Evolutionary conservation across 139 green algal genomes (phyloP), one percentile per base, ranked within the genome.

Genomic region (Pseudopediastrum boryanum): DNA sequence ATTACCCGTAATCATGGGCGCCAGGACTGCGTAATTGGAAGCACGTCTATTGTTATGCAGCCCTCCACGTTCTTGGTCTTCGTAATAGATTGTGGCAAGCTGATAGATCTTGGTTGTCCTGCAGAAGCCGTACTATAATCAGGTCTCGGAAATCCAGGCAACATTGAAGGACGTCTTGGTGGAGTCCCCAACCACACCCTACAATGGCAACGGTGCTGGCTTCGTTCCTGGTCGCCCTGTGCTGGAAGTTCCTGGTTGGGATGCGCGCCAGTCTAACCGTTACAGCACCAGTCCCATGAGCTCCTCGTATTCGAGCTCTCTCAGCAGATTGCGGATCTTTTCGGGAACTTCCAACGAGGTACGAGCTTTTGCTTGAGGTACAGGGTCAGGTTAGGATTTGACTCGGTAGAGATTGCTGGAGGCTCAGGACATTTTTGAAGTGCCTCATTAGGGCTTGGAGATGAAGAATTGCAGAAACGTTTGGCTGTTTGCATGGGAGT

Each of bases 281-380:
- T 12, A 39, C 35, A 56, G 54, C 41, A 56, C 61, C 21, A 50
- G 33, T 27, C 68, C 36, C 31, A 51, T 31, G 2, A 42, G 39
- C 8, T 38, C 48, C 38, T 19, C 50, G 19, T 19, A 59, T 19
- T 59, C 50, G 50, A 72, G 54, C 10, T 54, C 70, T 19, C 54
- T 88, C 0, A 83, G 58, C 42, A 63, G 80, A 16, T 85, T 97
- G 36, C 88, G 92, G 9, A 78, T 98, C 9, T 98, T 98, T 63
- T 89, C 86, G 2, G 94, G 94, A 43, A 95, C 90, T 21, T 79
- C 89, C 58, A 97, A 98, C 78, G 86, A 88, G 39, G 88, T 92
- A 59, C 72, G 85, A n/a, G 7, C 23, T 31, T 16, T 36, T 72
- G 5, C 43, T 16, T 25, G 29, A 0, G n/a, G 10, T 39, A n/a